Evolutionary conservation across 2,329 filamentous ascomycete genomes (phyloP).

Genomic region (Pseudogymnoascus sp.): DNA sequence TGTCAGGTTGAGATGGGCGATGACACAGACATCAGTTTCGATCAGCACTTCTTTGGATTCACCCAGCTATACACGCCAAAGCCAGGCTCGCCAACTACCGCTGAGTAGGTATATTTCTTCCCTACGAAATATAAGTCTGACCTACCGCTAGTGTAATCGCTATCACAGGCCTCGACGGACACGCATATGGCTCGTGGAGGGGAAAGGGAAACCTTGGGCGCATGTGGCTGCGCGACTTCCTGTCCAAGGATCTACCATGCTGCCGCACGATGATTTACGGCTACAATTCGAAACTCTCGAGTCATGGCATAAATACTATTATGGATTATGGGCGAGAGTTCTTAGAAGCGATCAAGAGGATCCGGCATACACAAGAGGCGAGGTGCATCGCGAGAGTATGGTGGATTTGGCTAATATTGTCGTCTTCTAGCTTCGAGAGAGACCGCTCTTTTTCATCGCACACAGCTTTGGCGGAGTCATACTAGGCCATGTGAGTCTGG

Average conservation of each 20-base stretch:
- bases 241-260: slow-evolving; percentile 23
- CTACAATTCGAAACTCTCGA: slow-evolving; percentile 29
- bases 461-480: slow-evolving; percentile 29
- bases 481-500: slow-evolving; percentile 32
- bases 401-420: too few relatives aligned
- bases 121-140: not conserved
- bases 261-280: slow-evolving; percentile 30
- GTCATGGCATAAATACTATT: slow-evolving; percentile 17
- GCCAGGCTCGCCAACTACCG: slow-evolving; percentile 8
- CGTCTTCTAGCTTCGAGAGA: too few relatives aligned
- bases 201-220: slow-evolving; percentile 19
- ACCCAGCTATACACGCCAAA: slow-evolving; percentile 22
- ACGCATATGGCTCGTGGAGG: slow-evolving; percentile 29
- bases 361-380: slow-evolving; percentile 21
- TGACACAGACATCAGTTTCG: slow-evolving; percentile 20
- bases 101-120: slow-evolving; percentile 14
- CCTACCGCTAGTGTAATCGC: slow-evolving; percentile 21
- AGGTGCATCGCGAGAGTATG: not conserved
- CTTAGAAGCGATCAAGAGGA: slow-evolving; percentile 21
- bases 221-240: slow-evolving; percentile 29
- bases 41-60: slow-evolving; percentile 24
- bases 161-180: slow-evolving; percentile 25
- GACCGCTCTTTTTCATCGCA: too few relatives aligned
- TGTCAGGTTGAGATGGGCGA: slow-evolving; percentile 15
- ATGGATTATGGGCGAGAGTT: slow-evolving; percentile 15